Evolutionary conservation across 768 basidiomycete species (phyloP).

Genomic region (Amylocystis lapponica): DNA sequence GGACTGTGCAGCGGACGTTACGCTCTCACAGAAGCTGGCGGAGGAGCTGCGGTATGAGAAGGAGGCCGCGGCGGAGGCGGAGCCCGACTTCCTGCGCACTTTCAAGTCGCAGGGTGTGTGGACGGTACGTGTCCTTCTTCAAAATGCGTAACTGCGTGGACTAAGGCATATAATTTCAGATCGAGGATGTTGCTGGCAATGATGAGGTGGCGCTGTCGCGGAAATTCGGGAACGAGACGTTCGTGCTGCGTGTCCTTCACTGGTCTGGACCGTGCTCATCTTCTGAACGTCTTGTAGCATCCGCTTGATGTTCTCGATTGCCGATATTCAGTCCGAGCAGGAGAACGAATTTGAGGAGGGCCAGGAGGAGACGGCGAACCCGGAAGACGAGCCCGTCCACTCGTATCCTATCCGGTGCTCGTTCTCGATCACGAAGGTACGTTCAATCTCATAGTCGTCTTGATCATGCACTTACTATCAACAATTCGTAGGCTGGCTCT

Average conservation of each 20-base stretch:
- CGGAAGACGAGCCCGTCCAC: constrained; percentile 30
- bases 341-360: constrained; percentile 31
- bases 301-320: constrained; percentile 88
- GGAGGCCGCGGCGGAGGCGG: constrained; percentile 41
- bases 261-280: background rate
- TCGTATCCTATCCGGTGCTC: constrained; percentile 74
- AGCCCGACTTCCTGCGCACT: constrained; percentile 72
- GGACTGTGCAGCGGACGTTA: constrained; percentile 53
- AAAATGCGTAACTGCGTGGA: background rate
- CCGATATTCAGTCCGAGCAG: constrained; percentile 61
- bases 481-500: constrained; percentile 35
- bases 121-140: constrained; percentile 46
- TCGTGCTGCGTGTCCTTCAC: constrained; percentile 24
- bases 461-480: background rate
- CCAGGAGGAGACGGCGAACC: constrained; percentile 28
- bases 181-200: constrained; percentile 62
- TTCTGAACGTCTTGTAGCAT: constrained; percentile 43
- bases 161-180: constrained; percentile 30
- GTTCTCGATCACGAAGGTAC: constrained; percentile 81
- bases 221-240: constrained; percentile 89
- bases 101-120: constrained; percentile 76
- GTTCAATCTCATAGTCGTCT: background rate
- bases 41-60: constrained; percentile 87
- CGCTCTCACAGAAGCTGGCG: constrained; percentile 66
- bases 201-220: constrained; percentile 83